Evolutionary conservation across 306 rosid genomes (phyloP).

Genomic region (Castanopsis chinensis): DNA sequence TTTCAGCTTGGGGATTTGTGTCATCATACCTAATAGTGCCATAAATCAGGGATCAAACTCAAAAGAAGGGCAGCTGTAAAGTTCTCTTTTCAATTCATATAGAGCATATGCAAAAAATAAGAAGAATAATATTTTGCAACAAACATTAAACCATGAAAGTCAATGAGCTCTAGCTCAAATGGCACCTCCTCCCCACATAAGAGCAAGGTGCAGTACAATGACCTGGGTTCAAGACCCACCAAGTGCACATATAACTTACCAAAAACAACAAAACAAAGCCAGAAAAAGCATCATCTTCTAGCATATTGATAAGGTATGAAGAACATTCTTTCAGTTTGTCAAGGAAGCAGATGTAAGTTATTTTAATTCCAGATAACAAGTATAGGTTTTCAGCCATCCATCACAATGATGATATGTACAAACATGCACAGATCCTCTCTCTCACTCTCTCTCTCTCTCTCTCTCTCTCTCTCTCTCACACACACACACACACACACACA

Average conservation of each 20-base stretch:
- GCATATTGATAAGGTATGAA: neutral
- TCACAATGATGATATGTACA: neutral
- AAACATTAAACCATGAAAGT: neutral
- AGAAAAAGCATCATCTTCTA: neutral
- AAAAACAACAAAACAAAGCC: no score
- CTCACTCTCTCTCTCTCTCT: no score
- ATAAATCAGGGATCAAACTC: conserved; percentile 13
- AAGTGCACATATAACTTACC: no score
- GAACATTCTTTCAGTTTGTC: neutral
- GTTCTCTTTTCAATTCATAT: neutral
- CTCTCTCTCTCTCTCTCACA: no score
- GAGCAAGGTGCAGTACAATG: no score
- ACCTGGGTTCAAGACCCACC: no score
- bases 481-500: neutral
- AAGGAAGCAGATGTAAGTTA: neutral
- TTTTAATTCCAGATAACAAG: neutral
- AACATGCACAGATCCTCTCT: no score
- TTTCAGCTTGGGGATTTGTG: conserved; percentile 95
- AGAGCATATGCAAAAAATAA: neutral
- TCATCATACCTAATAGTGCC: conserved; percentile 74
- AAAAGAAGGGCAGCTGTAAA: neutral
- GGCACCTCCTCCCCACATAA: no score
- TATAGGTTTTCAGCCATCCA: neutral
- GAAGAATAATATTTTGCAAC: neutral
- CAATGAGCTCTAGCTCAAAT: no score